phyloP scores from a whole-genome alignment of 2,329 filamentous ascomycete species.

The Parasarocladium wereldwijsianum region DNA sequence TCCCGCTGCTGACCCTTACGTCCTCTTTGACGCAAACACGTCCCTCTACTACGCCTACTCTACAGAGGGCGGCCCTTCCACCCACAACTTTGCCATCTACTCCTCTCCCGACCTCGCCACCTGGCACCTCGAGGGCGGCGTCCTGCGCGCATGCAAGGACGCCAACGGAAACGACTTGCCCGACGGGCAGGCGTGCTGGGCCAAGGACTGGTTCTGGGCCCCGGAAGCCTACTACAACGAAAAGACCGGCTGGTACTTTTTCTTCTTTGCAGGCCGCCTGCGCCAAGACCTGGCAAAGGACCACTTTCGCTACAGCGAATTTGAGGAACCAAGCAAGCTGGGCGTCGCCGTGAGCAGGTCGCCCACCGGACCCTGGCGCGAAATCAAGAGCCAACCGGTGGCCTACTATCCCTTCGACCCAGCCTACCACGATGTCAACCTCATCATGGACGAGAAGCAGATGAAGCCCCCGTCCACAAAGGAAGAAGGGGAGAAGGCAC shows the following conservation, averaged over 20 bases:
- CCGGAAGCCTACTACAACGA: constrained; percentile 22
- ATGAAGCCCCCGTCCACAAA: constrained; percentile 16
- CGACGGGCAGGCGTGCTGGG: constrained; percentile 20
- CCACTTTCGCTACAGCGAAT: constrained; percentile 18
- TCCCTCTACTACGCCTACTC: constrained; percentile 20
- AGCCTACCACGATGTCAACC: constrained; percentile 19
- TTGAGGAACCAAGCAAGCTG: constrained; percentile 21
- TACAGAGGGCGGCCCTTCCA: constrained; percentile 18
- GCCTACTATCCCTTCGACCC: constrained; percentile 21
- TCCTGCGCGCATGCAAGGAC: constrained; percentile 17
- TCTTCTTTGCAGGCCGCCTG: constrained; percentile 20
- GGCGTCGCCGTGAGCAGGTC: constrained; percentile 19
- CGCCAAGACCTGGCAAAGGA: constrained; percentile 16
- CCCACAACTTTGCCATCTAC: constrained; percentile 19
- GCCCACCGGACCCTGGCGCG: constrained; percentile 17
- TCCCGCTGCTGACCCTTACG: constrained; percentile 17
- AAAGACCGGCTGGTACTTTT: constrained; percentile 21
- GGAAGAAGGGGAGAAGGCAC: constrained; percentile 13
- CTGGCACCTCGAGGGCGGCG: constrained; percentile 18
- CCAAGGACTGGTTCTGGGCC: constrained; percentile 21
- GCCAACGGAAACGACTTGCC: constrained; percentile 12
- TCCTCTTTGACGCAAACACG: constrained; percentile 15
- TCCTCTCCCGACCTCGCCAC: constrained; percentile 20
- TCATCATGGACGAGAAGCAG: constrained; percentile 21
- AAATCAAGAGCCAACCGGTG: constrained; percentile 17